These are phyloP conservation scores for Lobosporangium transversale DNA, from an alignment of 192 early-diverging fungal species.

Conservation along the genomic window DNA sequence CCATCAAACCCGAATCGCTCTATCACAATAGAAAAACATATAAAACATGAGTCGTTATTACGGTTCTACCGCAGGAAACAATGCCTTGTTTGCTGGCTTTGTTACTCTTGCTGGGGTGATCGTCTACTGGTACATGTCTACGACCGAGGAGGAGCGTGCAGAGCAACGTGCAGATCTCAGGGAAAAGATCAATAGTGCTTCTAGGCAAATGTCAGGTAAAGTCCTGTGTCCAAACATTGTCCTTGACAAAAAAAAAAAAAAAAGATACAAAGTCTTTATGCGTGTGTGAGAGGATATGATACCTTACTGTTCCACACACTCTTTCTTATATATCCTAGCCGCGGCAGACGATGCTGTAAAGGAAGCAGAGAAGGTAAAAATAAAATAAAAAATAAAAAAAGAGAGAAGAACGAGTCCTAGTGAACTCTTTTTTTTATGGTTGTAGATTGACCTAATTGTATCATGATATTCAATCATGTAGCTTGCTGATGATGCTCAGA, in stretches of 20 bases:
- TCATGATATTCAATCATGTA: slow-evolving; percentile 6
- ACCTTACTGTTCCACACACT: too few relatives aligned
- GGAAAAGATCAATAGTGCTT: slow-evolving; percentile 19
- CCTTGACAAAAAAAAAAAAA: not conserved
- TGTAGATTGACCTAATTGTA: too few relatives aligned
- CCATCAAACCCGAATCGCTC: too few relatives aligned
- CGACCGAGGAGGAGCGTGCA: slow-evolving; percentile 44
- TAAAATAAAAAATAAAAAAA: too few relatives aligned
- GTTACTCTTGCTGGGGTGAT: slow-evolving; percentile 26
- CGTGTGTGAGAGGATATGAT: too few relatives aligned
- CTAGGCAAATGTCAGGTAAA: slow-evolving; percentile 27
- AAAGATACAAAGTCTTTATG: not conserved
- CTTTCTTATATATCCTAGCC: not conserved
- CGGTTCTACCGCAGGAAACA: slow-evolving; percentile 9
- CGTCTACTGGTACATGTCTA: slow-evolving; percentile 50
- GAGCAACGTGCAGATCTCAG: slow-evolving; percentile 20
- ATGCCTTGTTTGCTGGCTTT: slow-evolving; percentile 20
- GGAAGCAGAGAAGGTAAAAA: slow-evolving; percentile 38
- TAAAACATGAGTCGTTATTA: too few relatives aligned
- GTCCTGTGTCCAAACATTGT: not conserved
- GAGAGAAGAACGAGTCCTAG: too few relatives aligned
- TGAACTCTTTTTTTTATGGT: too few relatives aligned
- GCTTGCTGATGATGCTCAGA: slow-evolving; percentile 29
- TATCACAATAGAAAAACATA: too few relatives aligned
- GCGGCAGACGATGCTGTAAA: slow-evolving; percentile 36